These are phyloP conservation scores for Baudoinia panamericana DNA, from an alignment of 495 filamentous ascomycete genomes.

Conservation along the genomic window DNA sequence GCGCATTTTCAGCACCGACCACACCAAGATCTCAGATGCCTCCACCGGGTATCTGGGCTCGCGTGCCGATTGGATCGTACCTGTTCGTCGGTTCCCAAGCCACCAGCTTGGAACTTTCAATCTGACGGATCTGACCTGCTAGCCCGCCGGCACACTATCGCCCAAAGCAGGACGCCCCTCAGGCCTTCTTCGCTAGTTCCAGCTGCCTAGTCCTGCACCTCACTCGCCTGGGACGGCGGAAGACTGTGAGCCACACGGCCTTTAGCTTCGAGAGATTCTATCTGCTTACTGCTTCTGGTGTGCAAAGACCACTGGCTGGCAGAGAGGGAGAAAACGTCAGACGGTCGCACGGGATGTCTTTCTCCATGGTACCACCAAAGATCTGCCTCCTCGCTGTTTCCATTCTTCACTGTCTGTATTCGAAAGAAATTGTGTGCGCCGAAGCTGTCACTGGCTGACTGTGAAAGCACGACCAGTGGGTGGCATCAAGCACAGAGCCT, in stretches of 20 bases:
- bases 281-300: slow-evolving; percentile 14
- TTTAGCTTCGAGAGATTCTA: slow-evolving; percentile 17
- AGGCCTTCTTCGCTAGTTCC: slow-evolving; percentile 12
- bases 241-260: slow-evolving; percentile 16
- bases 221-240: slow-evolving; percentile 13
- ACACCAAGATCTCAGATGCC: slow-evolving; percentile 7
- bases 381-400: slow-evolving; percentile 18
- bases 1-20: background rate
- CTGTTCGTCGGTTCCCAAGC: background rate
- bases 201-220: slow-evolving; percentile 8
- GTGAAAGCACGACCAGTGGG: background rate
- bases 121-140: background rate
- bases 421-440: slow-evolving; percentile 18
- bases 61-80: slow-evolving; percentile 12
- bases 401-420: slow-evolving; percentile 15
- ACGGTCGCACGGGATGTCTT: slow-evolving; percentile 16
- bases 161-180: slow-evolving; percentile 7
- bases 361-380: slow-evolving; percentile 20
- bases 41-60: slow-evolving; percentile 9
- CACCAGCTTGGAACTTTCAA: too few species aligned
- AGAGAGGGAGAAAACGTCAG: slow-evolving; percentile 11
- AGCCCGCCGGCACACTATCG: slow-evolving; percentile 5
- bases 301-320: slow-evolving; percentile 11
- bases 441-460: slow-evolving; percentile 17
- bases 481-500: slow-evolving; percentile 4